Conservation (phyloP, 306 rosid genomes). For the Echinosophora koreensis region DNA sequence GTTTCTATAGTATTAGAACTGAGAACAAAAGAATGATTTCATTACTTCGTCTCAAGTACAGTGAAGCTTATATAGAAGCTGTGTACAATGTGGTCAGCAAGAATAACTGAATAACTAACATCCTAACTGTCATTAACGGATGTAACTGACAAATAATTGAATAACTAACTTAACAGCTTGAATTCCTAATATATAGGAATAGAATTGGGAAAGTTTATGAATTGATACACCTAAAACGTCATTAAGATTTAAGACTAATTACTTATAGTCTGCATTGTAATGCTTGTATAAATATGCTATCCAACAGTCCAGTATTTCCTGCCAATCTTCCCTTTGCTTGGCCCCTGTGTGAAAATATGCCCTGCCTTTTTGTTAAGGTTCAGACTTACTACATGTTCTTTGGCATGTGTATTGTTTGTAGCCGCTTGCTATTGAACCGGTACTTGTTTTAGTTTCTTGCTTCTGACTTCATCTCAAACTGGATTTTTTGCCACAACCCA, state of each 20-base stretch:
- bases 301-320: background rate
- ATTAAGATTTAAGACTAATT: background rate
- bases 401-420: conserved; percentile 2
- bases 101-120: too few relatives aligned
- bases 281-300: conserved; percentile 7
- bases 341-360: background rate
- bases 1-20: background rate
- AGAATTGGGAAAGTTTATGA: conserved; percentile 8
- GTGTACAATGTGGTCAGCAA: too few relatives aligned
- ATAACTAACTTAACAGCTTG: too few relatives aligned
- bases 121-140: too few relatives aligned
- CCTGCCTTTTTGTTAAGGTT: conserved; percentile 6
- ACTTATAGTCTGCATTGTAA: conserved; percentile 1
- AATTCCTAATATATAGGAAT: background rate
- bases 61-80: too few relatives aligned
- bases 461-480: conserved; percentile 12
- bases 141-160: too few relatives aligned
- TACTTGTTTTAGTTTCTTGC: conserved; percentile 7
- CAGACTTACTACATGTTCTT: background rate
- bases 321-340: background rate
- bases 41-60: too few relatives aligned
- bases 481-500: conserved; percentile 11
- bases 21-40: too few relatives aligned
- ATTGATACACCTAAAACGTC: background rate
- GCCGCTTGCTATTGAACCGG: conserved; percentile 2